Evolutionary conservation across 495 filamentous ascomycete genomes (phyloP), one percentile per base, ranked within the genome.

Genomic region (Annulohypoxylon bovei): DNA sequence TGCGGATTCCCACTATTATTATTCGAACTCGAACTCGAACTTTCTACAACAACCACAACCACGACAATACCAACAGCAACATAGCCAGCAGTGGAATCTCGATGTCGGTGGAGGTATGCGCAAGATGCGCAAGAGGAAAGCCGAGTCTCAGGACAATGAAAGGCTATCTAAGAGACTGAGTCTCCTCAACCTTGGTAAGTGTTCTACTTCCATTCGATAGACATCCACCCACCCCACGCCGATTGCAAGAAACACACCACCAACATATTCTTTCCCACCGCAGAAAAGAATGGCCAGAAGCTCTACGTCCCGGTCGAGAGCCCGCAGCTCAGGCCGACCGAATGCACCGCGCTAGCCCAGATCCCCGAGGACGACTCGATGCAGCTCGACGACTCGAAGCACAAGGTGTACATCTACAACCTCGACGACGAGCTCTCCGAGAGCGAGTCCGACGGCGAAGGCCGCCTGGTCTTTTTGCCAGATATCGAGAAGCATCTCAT

Each of bases 341-440:
- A 67, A n/a, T 54, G 54, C 22, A 7, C 57, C 25, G 20, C 61
- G 2, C 37, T 71, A 1, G 49, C 40, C 2, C 54, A 54, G 9
- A 61, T 70, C 27, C 46, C 67, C 47, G 77, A 79, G n/a, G 79
- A 85, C 63, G 90, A 94, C 70, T 67, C 78, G 35, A 97, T 99
- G 95, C 85, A 92, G 54, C 79, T 98, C 56, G 95, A 99, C 81
- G 90, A 97, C 77, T 90, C 94, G 16, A 90, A 90, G 68, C 82
- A 95, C 78, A 93, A 89, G 62, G 87, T 97, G 56, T 99, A 94
- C 83, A 93, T 99, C 75, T 87, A 94, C 82, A 88, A 95, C 76
- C 82, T 99, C 23, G 95, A 97, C 70, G 91, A 87, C 57, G 95
- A 99, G 81, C 86, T 98, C 40, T 89, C 88, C 20, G 71, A 76